Evolutionary conservation across 1,284 basidiomycete genomes (phyloP), one percentile per base, ranked within the genome.

Genomic region (Kalmanozyma brasiliensis): DNA sequence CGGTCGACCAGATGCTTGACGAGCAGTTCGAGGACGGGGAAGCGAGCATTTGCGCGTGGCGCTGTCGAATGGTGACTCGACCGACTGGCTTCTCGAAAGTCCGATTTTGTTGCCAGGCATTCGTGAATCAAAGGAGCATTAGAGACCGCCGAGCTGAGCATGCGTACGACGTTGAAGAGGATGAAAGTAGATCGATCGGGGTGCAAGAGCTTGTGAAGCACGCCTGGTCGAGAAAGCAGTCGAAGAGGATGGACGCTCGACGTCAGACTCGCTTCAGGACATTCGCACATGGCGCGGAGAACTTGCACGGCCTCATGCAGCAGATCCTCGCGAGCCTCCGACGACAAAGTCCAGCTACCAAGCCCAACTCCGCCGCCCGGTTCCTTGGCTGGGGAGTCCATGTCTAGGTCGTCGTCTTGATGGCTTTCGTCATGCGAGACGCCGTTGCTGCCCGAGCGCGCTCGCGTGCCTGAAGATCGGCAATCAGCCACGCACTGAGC

Each of bases 1-100:
- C 75, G 45, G 17, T 75, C 73, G 10, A 77, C 73, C 29, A 77
- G 46, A 45, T 77, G 73, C 56, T 75, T 74, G 29, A 74, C 65
- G 3, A 77, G 47, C 8, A 73, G 40, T 42, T 77, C 75, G 6
- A 77, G 43, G 22, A 77, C 53, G 8, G 75, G 69, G 23, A 77
- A 77, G n/a, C 53, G 49, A 11, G 45, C 52, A 26, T 57, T 53
- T 35, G 49, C 57, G 24, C 52, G 52, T 9, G 26, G 32, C 30
- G 42, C 53, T 6, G 20, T 34, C 3, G 49, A 41, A 24, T 45
- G 48, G 17, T 17, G 34, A 5, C 14, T 29, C 17, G 41, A 34
- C 3, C 49, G 45, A 7, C 45, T 42, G 10, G 30, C 20, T n/a
- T 8, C 13, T 10, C 33, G 34, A 8, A 23, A 9, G 7, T 55